Evolutionary conservation across 2,329 filamentous ascomycete genomes (phyloP), one percentile per base, ranked within the genome.

Genomic region (Penicillium sclerotiorum): DNA sequence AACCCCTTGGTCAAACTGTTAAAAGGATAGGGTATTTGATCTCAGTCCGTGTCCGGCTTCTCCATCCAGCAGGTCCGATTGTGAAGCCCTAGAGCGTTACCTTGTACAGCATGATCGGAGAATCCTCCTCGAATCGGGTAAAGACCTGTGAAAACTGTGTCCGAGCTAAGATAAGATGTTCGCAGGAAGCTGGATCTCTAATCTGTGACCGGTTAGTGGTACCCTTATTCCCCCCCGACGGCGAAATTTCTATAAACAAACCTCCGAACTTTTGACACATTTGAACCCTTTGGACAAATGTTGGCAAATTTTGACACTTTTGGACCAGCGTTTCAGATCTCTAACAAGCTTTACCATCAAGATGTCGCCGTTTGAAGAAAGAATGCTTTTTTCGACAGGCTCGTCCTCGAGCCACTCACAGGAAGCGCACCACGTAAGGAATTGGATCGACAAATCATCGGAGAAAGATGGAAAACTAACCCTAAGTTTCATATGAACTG

Each of bases 71-170:
- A 11, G 15, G 11, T 32, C 15, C 12, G 28, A 32, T 32, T n/a
- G 11, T 32, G 15, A 30, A 39, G 23, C 39, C 35, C 25, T 17
- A 22, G 20, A 20, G 25, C n/a, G 8, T 43, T 25, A 39, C 21
- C 3, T 18, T 33, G 13, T 22, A n/a, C 28, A 43, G 18, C 9
- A 52, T 52, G 40, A 28, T 28, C 3, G 49, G 7, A 9, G 18
- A 38, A 17, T 33, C 32, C 18, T 35, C 11, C 21, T n/a, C 28
- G 22, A 41, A 23, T n/a, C 44, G 47, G 18, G 47, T 54, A 2
- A 50, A 39, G 32, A 54, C 51, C 28, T 54, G 51, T 41, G 44
- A 54, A 27, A 50, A 54, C 30, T 54, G 51, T 39, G 51, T 54
- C 8, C 43, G 47, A 8, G 51, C 51, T 35, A 54, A 54, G 39